These are phyloP conservation scores for Ganoderma boninense DNA, from an alignment of 1,284 basidiomycete species.

Conservation along the genomic window DNA sequence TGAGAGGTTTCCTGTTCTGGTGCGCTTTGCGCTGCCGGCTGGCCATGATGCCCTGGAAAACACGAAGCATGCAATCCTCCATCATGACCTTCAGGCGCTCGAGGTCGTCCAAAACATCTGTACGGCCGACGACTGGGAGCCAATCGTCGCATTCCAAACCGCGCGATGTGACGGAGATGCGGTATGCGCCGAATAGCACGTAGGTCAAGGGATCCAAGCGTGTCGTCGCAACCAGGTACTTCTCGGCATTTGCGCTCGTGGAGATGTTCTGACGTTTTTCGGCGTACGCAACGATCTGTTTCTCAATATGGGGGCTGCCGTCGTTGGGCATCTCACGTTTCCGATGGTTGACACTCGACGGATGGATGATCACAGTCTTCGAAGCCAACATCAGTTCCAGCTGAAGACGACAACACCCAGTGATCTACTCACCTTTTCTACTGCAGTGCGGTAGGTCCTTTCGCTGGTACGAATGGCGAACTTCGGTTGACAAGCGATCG, in stretches of 20 bases:
- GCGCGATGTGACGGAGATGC: conserved; percentile 70
- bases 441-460: conserved; percentile 78
- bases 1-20: conserved; percentile 43
- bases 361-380: conserved; percentile 81
- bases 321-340: conserved; percentile 63
- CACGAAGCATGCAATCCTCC: conserved; percentile 88
- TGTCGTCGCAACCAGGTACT: conserved; percentile 84
- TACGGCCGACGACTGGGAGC: conserved; percentile 86
- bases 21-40: conserved; percentile 44
- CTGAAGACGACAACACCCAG: background rate
- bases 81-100: conserved; percentile 86
- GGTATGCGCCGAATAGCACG: conserved; percentile 91
- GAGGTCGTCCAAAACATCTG: conserved; percentile 84
- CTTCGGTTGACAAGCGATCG: conserved; percentile 92
- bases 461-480: conserved; percentile 88
- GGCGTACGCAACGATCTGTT: conserved; percentile 85
- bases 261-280: conserved; percentile 88
- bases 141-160: conserved; percentile 91
- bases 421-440: conserved; percentile 76
- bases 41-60: conserved; percentile 88
- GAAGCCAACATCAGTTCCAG: conserved; percentile 8
- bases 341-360: conserved; percentile 87
- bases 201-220: conserved; percentile 92
- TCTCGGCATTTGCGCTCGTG: conserved; percentile 58
- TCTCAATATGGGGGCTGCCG: conserved; percentile 58